Percentiles rank a stretch among this genome's conserved stretches.
These are phyloP conservation scores for Schizophyllum amplum DNA, from an alignment of 1,284 basidiomycete species.

Conservation along the genomic window DNA sequence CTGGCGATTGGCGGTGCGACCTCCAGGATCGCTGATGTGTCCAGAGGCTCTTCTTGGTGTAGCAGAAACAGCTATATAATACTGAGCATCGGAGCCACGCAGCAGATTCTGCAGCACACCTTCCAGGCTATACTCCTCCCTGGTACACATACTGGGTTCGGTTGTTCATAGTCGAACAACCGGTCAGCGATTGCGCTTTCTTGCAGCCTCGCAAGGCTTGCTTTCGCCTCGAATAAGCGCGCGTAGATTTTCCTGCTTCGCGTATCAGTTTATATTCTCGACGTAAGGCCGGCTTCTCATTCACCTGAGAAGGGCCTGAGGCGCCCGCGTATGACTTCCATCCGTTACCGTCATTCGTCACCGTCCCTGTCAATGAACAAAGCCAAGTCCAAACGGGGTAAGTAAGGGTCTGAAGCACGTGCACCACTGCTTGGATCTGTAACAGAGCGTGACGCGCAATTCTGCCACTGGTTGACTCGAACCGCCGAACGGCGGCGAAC, in stretches of 20 bases:
- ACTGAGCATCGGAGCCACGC: constrained; percentile 8
- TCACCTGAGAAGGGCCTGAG: background rate
- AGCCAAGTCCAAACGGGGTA: background rate
- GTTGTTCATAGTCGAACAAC: constrained; percentile 32
- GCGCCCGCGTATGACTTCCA: background rate
- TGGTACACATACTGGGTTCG: constrained; percentile 35
- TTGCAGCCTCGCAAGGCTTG: constrained; percentile 51
- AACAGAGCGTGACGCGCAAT: no score
- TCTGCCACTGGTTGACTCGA: no score
- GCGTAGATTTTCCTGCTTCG: constrained; percentile 48
- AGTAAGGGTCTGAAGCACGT: background rate
- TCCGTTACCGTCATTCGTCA: background rate
- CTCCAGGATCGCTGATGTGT: constrained; percentile 34
- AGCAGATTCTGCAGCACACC: constrained; percentile 29
- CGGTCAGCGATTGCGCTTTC: constrained; percentile 56
- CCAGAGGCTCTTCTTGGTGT: constrained; percentile 47
- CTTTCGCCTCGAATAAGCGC: constrained; percentile 48
- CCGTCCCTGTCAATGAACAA: background rate
- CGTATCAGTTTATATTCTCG: background rate
- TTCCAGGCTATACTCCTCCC: constrained; percentile 78
- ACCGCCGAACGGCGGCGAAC: no score
- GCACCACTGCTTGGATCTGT: background rate
- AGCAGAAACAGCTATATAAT: constrained; percentile 50
- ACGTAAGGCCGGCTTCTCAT: background rate
- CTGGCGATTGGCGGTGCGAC: constrained; percentile 36